Conservation (phyloP, 2,329 filamentous ascomycete species). For the Fusarium ambrosium region DNA sequence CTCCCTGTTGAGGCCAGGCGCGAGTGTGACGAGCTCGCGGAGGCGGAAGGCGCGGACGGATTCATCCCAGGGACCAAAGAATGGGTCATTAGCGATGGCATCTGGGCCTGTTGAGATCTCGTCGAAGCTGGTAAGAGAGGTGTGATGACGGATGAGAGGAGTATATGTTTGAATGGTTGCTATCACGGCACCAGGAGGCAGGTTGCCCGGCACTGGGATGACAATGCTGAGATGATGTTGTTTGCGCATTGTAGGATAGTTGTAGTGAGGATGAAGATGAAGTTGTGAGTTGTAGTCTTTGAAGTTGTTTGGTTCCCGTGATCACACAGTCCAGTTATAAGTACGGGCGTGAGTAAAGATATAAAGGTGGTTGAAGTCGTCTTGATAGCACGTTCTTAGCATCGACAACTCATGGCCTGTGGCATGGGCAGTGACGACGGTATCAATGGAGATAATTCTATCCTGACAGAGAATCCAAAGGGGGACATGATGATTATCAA, state of each 20-base stretch:
- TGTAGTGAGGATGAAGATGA: not conserved
- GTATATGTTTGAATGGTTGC: slow-evolving; percentile 56
- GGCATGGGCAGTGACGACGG: slow-evolving; percentile 17
- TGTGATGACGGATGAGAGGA: slow-evolving; percentile 59
- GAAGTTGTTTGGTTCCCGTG: not conserved
- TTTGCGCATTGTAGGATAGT: slow-evolving; percentile 46
- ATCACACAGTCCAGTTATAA: not conserved
- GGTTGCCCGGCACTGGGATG: slow-evolving; percentile 57
- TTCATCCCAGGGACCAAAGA: slow-evolving; percentile 56
- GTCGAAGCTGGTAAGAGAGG: slow-evolving; percentile 53
- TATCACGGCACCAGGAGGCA: slow-evolving; percentile 56
- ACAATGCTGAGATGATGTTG: slow-evolving; percentile 54
- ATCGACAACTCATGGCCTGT: slow-evolving; percentile 8
- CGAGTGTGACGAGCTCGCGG: slow-evolving; percentile 51
- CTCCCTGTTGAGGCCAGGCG: slow-evolving; percentile 58
- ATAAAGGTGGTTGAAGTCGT: slow-evolving; percentile 4
- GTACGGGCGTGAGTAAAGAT: not conserved
- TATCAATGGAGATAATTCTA: slow-evolving; percentile 27
- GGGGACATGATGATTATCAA: slow-evolving; percentile 41
- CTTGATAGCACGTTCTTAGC: slow-evolving; percentile 9
- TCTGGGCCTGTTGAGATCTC: slow-evolving; percentile 51
- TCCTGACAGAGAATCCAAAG: slow-evolving; percentile 33
- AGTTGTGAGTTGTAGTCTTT: not conserved
- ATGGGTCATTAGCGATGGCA: slow-evolving; percentile 56
- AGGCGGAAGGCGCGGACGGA: slow-evolving; percentile 53